Evolutionary conservation across 2,329 filamentous ascomycete genomes (phyloP), one percentile per base, ranked within the genome.

Genomic region (Simplicillium sp.): DNA sequence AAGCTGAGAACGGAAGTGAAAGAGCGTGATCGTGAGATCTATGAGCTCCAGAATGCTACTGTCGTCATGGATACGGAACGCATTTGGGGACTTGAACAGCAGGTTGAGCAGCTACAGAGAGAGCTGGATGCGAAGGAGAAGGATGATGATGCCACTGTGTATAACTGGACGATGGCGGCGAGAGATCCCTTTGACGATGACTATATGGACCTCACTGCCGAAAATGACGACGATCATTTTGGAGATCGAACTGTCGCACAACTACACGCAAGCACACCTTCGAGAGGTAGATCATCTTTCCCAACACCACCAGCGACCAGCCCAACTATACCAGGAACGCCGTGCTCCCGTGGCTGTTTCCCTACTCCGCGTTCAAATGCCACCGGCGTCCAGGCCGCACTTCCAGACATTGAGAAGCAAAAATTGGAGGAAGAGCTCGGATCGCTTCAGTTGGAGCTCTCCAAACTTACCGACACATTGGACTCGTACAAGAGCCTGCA

Each of bases 241-340:
- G 68, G 70, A 7, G 67, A 76, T n/a, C 52, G 57, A 3, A 71
- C 71, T 0, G 63, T 74, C 54, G 68, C 65, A 0, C 70, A 77
- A 25, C 49, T 76, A 2, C 56, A 63, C 7, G 69, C 67, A 49
- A 70, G 74, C 52, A 78, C 74, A 3, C 74, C 74, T 0, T 65
- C 66, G 2, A 51, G 59, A 13, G 53, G 57, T 34, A 54, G 58
- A 35, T 52, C 57, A n/a, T 75, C 71, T 0, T 76, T 77, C 46
- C 68, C 68, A 4, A 75, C 73, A 1, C 75, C 75, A 0, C 75
- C 75, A 1, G 65, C 68, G 3, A 78, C 75, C 0, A 78, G 74
- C 34, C 70, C 71, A 1, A 48, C 58, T 0, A 44, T 58, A 0
- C 54, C 47, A 44, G 43, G 51, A 0, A 67, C 68, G 2, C 71